Evolutionary conservation across 306 rosid genomes (phyloP), one percentile per base, ranked within the genome.

Genomic region (Abrus precatorius): DNA sequence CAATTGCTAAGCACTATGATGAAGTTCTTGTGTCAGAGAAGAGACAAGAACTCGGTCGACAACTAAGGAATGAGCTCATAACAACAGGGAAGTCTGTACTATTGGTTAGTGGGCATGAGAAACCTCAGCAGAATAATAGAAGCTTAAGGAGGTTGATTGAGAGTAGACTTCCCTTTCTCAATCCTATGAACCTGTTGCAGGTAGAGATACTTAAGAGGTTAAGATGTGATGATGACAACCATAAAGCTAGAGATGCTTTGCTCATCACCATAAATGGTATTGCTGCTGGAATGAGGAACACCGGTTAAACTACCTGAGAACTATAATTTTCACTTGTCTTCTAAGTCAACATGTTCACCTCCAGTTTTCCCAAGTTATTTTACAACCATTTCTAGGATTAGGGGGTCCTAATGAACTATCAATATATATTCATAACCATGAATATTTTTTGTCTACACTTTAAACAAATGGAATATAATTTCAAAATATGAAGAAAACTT

Each of bases 271-370:
- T 94, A 40, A 94, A 94, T 74, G 98, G 98, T 34, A 94, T 94
- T 57, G 97, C 98, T 49, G 98, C 98, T 3, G 98, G 98, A n/a
- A 94, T 94, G 98, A 91, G 93, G 85, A 94, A 94, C 80, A 94
- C 98, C 3, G 98, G 98, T 67, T 74, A 75, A 72, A 44, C 52
- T 75, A 36, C 76, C 60, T 77, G 78, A 77, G 20, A 61, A 53
- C 69, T 61, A 63, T 36, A 27, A 34, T 72, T 52, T 14, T 61
- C 61, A 55, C 67, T 32, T 28, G 53, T 50, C 48, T 9, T 41
- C 28, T 41, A 56, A 49, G n/a, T 72, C 20, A 5, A 55, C 3
- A 34, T 76, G 55, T 27, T 65, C 72, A 5, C 4, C 63, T 5
- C 49, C 74, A 6, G 5, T 27, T 69, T 40, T 32, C 45, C 30